These are phyloP conservation scores for Cryptococcus sp. DNA, from an alignment of 1,284 basidiomycete species.

Conservation along the genomic window DNA sequence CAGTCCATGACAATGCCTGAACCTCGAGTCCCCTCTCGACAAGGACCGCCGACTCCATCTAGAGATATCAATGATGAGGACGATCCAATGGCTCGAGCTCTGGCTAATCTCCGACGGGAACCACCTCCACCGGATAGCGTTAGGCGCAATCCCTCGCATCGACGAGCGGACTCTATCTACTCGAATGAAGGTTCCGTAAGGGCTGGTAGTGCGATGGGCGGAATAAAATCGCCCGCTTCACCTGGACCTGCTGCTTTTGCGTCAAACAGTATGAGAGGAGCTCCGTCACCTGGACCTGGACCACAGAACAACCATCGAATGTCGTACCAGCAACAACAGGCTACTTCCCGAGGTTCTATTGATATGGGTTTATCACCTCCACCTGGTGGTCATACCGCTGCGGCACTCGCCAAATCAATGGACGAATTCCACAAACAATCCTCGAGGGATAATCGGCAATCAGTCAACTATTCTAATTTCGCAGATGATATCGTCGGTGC, in stretches of 20 bases:
- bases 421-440: slow-evolving; percentile 44
- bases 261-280: not conserved
- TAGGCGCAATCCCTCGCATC: slow-evolving; percentile 37
- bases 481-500: slow-evolving; percentile 71
- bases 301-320: not conserved
- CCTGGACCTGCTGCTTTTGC: slow-evolving; percentile 17
- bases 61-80: slow-evolving; percentile 51
- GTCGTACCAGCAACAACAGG: slow-evolving; percentile 2
- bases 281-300: slow-evolving; percentile 4
- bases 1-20: slow-evolving; percentile 30
- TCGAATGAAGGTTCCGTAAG: slow-evolving; percentile 22
- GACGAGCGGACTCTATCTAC: slow-evolving; percentile 38
- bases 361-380: slow-evolving; percentile 47
- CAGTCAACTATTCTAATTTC: slow-evolving; percentile 50
- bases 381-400: slow-evolving; percentile 46
- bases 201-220: slow-evolving; percentile 12
- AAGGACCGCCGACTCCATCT: slow-evolving; percentile 23
- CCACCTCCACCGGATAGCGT: slow-evolving; percentile 42
- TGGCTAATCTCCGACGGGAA: slow-evolving; percentile 54
- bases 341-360: slow-evolving; percentile 7
- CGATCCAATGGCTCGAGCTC: slow-evolving; percentile 71
- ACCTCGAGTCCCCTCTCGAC: slow-evolving; percentile 31
- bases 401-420: slow-evolving; percentile 45
- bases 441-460: slow-evolving; percentile 28
- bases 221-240: slow-evolving; percentile 24